These are phyloP conservation scores for Cercospora berteroae DNA, from an alignment of 2,329 filamentous ascomycete genomes.

Conservation along the genomic window DNA sequence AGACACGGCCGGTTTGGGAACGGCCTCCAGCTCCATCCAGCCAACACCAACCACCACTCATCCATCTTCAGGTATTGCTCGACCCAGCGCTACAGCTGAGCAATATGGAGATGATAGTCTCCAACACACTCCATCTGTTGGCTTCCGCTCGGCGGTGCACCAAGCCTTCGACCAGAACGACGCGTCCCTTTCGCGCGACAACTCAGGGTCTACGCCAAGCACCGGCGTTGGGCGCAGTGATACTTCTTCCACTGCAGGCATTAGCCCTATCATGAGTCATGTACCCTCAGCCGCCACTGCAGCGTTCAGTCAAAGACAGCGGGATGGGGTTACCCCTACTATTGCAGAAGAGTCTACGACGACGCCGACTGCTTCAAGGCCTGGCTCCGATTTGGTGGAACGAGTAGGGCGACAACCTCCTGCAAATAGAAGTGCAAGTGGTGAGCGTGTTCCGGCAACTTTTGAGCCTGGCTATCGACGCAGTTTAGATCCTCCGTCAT, in stretches of 20 bases:
- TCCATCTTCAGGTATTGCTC: constrained; percentile 17
- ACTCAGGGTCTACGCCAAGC: constrained; percentile 31
- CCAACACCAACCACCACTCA: constrained; percentile 20
- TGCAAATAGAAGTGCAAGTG: constrained; percentile 41
- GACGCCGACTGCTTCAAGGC: constrained; percentile 36
- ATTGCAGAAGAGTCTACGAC: constrained; percentile 54
- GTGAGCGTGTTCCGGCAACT: constrained; percentile 31
- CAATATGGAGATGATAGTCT: constrained; percentile 33
- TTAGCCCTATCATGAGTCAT: constrained; percentile 64
- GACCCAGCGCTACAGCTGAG: constrained; percentile 21
- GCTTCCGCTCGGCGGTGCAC: constrained; percentile 58
- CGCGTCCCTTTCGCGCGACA: constrained; percentile 52
- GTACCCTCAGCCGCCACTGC: constrained; percentile 48
- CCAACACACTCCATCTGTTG: constrained; percentile 48
- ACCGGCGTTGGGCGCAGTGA: constrained; percentile 49
- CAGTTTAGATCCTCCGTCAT: constrained; percentile 58
- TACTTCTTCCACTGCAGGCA: constrained; percentile 60
- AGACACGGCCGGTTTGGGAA: constrained; percentile 9
- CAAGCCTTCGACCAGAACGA: constrained; percentile 63
- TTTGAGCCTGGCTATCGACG: constrained; percentile 57
- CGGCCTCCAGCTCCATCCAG: constrained; percentile 24
- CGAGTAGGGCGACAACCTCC: constrained; percentile 39
- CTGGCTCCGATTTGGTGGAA: constrained; percentile 37
- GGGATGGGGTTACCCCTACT: constrained; percentile 50
- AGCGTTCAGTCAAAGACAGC: constrained; percentile 35